phyloP scores from a whole-genome alignment of 768 basidiomycete species.

The Rhodotorula toruloides region DNA sequence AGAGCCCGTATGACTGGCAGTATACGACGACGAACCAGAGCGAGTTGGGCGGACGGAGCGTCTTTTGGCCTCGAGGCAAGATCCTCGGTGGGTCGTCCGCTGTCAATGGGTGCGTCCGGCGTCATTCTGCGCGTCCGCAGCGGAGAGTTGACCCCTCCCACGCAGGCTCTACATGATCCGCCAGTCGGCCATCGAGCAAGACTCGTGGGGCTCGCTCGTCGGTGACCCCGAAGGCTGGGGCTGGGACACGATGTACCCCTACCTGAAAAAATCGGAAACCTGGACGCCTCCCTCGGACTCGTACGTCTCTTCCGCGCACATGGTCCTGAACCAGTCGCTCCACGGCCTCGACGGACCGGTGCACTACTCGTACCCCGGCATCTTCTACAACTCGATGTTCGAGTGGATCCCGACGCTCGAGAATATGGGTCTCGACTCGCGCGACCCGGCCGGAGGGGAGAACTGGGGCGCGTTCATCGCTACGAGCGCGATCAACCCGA shows the following conservation, averaged over 20 bases:
- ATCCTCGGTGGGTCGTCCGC: constrained; percentile 43
- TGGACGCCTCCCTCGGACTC: constrained; percentile 47
- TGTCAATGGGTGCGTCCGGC: constrained; percentile 35
- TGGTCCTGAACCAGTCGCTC: constrained; percentile 44
- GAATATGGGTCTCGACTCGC: constrained; percentile 32
- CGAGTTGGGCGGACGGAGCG: constrained; percentile 25
- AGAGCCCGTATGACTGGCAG: constrained; percentile 41
- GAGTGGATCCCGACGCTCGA: constrained; percentile 41
- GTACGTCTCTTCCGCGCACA: constrained; percentile 40
- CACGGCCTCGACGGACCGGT: constrained; percentile 44
- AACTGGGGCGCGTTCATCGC: constrained; percentile 43
- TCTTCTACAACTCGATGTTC: constrained; percentile 39
- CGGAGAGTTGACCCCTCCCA: not conserved
- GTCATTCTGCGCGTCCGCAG: not conserved
- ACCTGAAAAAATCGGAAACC: constrained; percentile 46
- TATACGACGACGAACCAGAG: constrained; percentile 39
- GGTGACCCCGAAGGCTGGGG: constrained; percentile 33
- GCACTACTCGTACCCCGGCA: constrained; percentile 38
- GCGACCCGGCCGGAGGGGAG: constrained; percentile 39
- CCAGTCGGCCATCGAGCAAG: constrained; percentile 37
- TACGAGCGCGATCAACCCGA: constrained; percentile 47
- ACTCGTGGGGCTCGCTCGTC: constrained; percentile 41
- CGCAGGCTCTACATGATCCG: constrained; percentile 36
- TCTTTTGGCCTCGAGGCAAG: constrained; percentile 44
- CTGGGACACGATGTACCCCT: constrained; percentile 41